Base-by-base conservation (phyloP, 2,329 filamentous ascomycete species). In the Septoria linicola region DNA sequence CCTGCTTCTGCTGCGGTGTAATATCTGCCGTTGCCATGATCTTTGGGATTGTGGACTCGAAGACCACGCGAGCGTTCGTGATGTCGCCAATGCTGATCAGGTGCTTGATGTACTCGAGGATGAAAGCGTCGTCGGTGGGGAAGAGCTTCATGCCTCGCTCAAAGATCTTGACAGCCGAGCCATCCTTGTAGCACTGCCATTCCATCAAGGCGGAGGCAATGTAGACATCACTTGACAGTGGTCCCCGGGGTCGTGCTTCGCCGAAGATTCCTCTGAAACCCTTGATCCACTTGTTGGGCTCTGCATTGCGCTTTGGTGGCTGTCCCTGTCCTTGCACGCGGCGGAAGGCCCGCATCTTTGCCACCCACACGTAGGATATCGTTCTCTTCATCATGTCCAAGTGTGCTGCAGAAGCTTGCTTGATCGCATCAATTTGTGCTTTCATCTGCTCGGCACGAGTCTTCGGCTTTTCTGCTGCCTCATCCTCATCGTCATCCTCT, bases 61-160 rank as follows among this genome's bases (percentile, higher is more conserved):
- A 99, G 2, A 96, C 90, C 8, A 93, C 91, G 59, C 93, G 83
- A 27, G 93, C 93, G 78, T 99, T 90, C 91, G 61, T 27, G 41
- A 90, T 85, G 70, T 99, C 93, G 62, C 95, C 92, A 67, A 88
- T 89, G 10, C 88, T 86, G 63, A 97, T 87, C 53, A 99, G 76
- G 70, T 96, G 93, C 73, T 96, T 96, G 63, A 99, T 78, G 69
- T 99, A 97, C 70, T 97, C 91, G 44, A 99, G 80, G 57, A 95
- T 89, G 71, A 97, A 97, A 51, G 84, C 80, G 68, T 96, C 91
- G 64, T 97, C 92, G 41, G 95, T 89, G 0, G 92, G 92, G 66
- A 97, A 99, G 10, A 99, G 77, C 66, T 89, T 93, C 58, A 92
- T 84, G 16, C 93, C 93, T 39, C 92, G 87, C 68, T 99, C 93